Base-by-base conservation (phyloP, 495 filamentous ascomycete genomes). In the Penicillium argentinense region DNA sequence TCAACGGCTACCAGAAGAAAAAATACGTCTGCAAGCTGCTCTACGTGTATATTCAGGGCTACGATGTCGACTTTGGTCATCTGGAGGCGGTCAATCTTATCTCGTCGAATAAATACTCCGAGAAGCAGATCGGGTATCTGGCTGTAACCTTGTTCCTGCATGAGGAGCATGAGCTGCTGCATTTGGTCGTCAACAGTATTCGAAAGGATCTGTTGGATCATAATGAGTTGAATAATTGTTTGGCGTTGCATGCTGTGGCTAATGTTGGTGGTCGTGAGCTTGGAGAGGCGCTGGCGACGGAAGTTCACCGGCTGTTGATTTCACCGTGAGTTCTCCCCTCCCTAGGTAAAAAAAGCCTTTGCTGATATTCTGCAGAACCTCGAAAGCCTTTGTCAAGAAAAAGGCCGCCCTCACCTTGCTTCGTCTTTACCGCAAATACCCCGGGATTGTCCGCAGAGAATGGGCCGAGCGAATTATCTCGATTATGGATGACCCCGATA, bases 11-110 rank as follows among this genome's bases (percentile, higher is more conserved):
- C 59, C 88, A 96, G 69, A 96, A 95, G 79, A 99, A 99, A 80
- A 99, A 99, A 87, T 99, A 99, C 63, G 95, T 99, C 34, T 99
- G 95, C 87, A 98, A 98, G 83, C 79, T 99, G 53, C 80, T 99
- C 34, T 99, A 99, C 62, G 97, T 99, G 56, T 99, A 99, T 66
- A 99, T 99, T 46, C 83, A 97, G 39, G 95, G 95, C 6, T 99
- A 95, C 85, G 95, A 99, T 62, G 91, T 99, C 70, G 95, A 97
- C 65, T 99, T 99, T 63, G 95, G 95, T 17, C 95, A 99, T 64
- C 82, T 97, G 26, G 95, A 99, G 70, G 95, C 95, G 7, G 91
- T 99, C 66, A 97, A 97, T 53, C 80, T 99, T 47, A 92, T 99
- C 45, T 96, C 92, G 4, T 91, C 91, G 17, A 90, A 75, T 56